phyloP scores from a whole-genome alignment of 495 filamentous ascomycete genomes.

The Trichoderma virens region DNA sequence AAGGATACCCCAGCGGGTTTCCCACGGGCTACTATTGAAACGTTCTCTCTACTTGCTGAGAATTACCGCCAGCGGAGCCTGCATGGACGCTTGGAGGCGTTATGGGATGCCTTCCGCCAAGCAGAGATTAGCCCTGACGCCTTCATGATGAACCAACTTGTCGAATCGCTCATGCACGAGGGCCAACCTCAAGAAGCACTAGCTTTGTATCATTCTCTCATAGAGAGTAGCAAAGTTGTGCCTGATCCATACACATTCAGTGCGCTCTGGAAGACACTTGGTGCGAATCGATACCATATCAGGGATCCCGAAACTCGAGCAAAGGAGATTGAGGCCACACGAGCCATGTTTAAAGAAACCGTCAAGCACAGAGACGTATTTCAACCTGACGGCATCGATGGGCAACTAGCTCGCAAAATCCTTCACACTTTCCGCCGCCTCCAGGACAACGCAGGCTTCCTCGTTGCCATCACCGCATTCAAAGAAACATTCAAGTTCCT shows the following conservation, averaged over 20 bases:
- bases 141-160: constrained; percentile 69
- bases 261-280: constrained; percentile 52
- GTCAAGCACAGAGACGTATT: constrained; percentile 33
- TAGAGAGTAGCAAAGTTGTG: constrained; percentile 29
- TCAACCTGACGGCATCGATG: constrained; percentile 21
- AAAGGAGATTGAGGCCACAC: constrained; percentile 43
- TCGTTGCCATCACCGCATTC: constrained; percentile 54
- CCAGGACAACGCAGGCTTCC: constrained; percentile 42
- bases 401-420: constrained; percentile 32
- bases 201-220: constrained; percentile 44
- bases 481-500: constrained; percentile 43
- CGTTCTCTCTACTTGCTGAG: constrained; percentile 65
- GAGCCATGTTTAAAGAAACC: constrained; percentile 57
- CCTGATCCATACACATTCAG: constrained; percentile 65
- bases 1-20: background rate
- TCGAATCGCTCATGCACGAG: constrained; percentile 52
- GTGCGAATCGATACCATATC: constrained; percentile 30
- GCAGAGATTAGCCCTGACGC: constrained; percentile 57
- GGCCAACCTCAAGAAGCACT: constrained; percentile 43
- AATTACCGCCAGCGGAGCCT: constrained; percentile 58
- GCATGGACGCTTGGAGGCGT: constrained; percentile 44
- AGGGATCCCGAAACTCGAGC: constrained; percentile 33
- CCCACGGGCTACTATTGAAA: constrained; percentile 58
- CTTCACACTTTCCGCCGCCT: constrained; percentile 39
- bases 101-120: constrained; percentile 48